A percentile compares a stretch with the other conserved stretches of the same genome.
phyloP scores from a whole-genome alignment of 345 rosid species.

The Diplotaxis tenuifolia region DNA sequence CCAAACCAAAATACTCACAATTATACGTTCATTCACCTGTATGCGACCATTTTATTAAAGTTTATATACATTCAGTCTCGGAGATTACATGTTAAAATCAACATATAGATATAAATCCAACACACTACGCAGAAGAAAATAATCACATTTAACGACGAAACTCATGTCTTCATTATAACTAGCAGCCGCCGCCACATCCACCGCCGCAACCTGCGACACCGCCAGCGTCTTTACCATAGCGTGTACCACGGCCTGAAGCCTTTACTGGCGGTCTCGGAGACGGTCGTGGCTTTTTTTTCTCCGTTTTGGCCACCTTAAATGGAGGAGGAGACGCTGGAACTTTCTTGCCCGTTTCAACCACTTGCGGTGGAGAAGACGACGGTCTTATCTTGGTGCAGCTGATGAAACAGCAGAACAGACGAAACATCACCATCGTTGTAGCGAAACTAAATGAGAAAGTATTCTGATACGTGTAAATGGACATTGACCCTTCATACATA shows the following conservation, averaged over 20 bases:
- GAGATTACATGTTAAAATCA: not conserved
- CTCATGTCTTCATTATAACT: not conserved
- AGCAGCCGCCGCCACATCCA: slow-evolving; percentile 24
- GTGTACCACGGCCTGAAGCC: not conserved
- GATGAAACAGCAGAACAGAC: slow-evolving; percentile 17
- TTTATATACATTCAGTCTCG: not conserved
- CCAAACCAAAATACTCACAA: not conserved
- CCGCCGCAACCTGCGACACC: slow-evolving; percentile 22
- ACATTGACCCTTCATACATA: not conserved
- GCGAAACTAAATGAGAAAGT: slow-evolving; percentile 1
- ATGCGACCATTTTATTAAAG: slow-evolving; percentile 2
- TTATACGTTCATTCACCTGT: not conserved
- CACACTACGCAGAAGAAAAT: not conserved
- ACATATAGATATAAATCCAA: not conserved
- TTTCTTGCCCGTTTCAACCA: not conserved
- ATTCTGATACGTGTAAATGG: not conserved
- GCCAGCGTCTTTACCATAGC: not conserved
- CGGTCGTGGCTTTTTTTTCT: not conserved
- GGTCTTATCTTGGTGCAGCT: slow-evolving; percentile 26
- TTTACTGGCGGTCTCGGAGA: not conserved
- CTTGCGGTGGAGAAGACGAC: not conserved
- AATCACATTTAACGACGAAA: not conserved
- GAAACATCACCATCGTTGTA: slow-evolving; percentile 15
- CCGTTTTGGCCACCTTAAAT: not conserved
- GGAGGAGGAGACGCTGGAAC: not conserved